Evolutionary conservation across 208 protist species (phyloP).

Genomic region (Leishmania tarentolae): DNA sequence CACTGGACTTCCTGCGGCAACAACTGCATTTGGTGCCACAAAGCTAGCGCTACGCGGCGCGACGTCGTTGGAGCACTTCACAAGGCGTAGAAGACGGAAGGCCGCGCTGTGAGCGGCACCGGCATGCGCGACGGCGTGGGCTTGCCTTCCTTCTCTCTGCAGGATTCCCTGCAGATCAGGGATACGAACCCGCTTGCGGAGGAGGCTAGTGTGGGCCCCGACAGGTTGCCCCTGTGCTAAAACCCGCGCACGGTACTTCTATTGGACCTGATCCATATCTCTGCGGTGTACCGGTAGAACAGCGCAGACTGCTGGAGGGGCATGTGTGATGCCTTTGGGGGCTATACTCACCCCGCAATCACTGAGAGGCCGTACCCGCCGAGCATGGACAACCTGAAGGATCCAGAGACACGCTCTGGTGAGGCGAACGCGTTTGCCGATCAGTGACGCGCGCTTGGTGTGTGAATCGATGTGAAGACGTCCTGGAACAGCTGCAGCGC

Average conservation of each 20-base stretch:
- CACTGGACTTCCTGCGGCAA: slow-evolving; percentile 26
- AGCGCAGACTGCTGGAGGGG: slow-evolving; percentile 40
- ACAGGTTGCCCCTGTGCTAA: slow-evolving; percentile 22
- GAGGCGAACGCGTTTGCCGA: slow-evolving; percentile 28
- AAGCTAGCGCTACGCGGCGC: slow-evolving; percentile 16
- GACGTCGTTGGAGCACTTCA: slow-evolving; percentile 34
- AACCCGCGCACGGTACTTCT: slow-evolving; percentile 37
- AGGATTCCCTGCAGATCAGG: slow-evolving; percentile 34
- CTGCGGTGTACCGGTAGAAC: slow-evolving; percentile 26
- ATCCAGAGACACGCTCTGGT: background rate
- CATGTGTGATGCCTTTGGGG: slow-evolving; percentile 26
- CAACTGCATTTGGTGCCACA: slow-evolving; percentile 18
- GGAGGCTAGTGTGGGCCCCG: slow-evolving; percentile 11
- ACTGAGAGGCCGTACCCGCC: slow-evolving; percentile 20
- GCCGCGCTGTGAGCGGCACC: background rate
- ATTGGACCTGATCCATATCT: slow-evolving; percentile 42
- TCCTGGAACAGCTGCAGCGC: slow-evolving; percentile 15
- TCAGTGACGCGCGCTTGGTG: slow-evolving; percentile 23
- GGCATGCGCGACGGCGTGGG: background rate
- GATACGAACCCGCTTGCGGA: slow-evolving; percentile 24
- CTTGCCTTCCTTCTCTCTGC: slow-evolving; percentile 17
- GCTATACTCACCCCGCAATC: slow-evolving; percentile 4
- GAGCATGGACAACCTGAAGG: slow-evolving; percentile 12
- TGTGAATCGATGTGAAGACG: slow-evolving; percentile 16
- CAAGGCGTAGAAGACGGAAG: slow-evolving; percentile 36